Base-by-base conservation (phyloP, 2,329 filamentous ascomycete species). In the Chaetomium sp. region DNA sequence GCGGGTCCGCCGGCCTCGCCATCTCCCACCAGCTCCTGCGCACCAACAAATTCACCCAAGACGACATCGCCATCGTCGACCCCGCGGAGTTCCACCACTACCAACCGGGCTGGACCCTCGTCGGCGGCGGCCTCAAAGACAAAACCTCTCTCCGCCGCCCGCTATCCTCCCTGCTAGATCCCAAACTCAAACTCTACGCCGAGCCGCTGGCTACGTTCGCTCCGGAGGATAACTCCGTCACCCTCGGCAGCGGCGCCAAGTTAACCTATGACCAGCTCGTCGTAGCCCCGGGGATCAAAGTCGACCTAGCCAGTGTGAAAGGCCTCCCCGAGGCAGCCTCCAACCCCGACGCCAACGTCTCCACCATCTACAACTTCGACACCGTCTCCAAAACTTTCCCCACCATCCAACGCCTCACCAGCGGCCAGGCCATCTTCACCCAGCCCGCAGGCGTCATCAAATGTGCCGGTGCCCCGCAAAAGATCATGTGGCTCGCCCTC, bases 31-130 rank as follows among this genome's bases (percentile, higher is more conserved):
- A 89, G 71, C 78, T 89, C 3, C 76, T 87, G 3, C 76, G 76
- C 1, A 73, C 75, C 0, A 82, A 81, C 44, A 75, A 75, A 33
- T 86, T 86, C 63, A 60, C 68, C 0, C 70, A 75, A 44, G 73
- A 82, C 36, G 84, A 87, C 57, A 85, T 87, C 58, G 84, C 84
- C 34, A 64, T 87, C 33, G 70, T 87, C 44, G 84, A 87, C 60
- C 84, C 84, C 0, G 76, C 84, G 0, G 66, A 71, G 60, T 84
- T 76, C 74, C 84, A 87, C 65, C 76, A 87, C 70, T 87, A 86
- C 66, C 84, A 87, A 36, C 82, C 84, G 1, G 84, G 84, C 53
- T 87, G 84, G 84, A 87, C 85, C 1, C 73, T 87, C 1, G 84
- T 87, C 2, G 84, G 84, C 44, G 83, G 80, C 41, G 84, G 84